Evolutionary conservation across 129 eudicot genomes (phyloP).

Genomic region (Rutidosis leptorrhynchoides): DNA sequence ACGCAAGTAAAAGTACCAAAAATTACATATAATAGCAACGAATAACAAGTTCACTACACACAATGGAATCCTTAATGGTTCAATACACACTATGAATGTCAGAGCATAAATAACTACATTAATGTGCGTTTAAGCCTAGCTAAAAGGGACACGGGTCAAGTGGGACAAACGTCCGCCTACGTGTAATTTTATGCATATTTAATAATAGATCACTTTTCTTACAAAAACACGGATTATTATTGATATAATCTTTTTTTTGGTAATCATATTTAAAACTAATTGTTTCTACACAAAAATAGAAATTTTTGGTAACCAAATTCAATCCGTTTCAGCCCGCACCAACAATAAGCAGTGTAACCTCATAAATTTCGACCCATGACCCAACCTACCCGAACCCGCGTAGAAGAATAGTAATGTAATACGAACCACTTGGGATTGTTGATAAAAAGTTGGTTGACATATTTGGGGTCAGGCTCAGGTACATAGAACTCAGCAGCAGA

Average conservation of each 20-base stretch:
- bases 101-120: no score
- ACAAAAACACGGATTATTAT: not conserved
- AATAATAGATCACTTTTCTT: not conserved
- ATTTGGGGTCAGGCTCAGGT: slow-evolving; percentile 50
- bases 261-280: not conserved
- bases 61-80: no score
- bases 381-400: not conserved
- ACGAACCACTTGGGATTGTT: slow-evolving; percentile 42
- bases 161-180: not conserved
- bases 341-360: not conserved
- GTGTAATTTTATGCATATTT: not conserved
- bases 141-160: not conserved
- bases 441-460: slow-evolving; percentile 41
- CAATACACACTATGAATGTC: no score
- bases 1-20: no score
- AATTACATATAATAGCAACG: no score
- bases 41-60: no score
- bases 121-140: no score
- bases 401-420: not conserved
- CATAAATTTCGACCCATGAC: not conserved
- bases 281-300: not conserved
- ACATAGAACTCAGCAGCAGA: slow-evolving; percentile 58
- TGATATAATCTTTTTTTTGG: not conserved
- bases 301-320: not conserved
- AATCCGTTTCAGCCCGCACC: not conserved